A percentile compares a stretch with the other conserved stretches of the same genome.
These are phyloP conservation scores for Phytophthora syringae DNA, from an alignment of 352 stramenopile species.

Conservation along the genomic window DNA sequence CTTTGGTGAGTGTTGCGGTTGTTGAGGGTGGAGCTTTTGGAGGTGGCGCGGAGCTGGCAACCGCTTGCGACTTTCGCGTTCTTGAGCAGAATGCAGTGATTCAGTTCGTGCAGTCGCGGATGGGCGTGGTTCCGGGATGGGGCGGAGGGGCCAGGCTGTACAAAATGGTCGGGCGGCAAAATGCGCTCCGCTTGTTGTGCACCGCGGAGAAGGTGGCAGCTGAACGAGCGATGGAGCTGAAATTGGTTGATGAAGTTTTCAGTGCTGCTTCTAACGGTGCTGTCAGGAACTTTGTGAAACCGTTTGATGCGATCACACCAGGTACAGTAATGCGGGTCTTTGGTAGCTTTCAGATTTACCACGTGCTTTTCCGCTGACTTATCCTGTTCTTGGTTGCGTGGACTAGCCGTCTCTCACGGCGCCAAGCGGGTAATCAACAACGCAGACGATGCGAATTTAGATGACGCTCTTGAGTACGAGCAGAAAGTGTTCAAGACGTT, in stretches of 20 bases:
- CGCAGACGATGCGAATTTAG: constrained; percentile 71
- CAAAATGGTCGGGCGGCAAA: constrained; percentile 78
- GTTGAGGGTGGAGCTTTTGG: constrained; percentile 85
- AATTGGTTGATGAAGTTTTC: constrained; percentile 74
- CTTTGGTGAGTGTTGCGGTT: constrained; percentile 78
- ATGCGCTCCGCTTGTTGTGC: constrained; percentile 75
- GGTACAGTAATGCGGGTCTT: constrained; percentile 36
- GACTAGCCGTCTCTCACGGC: constrained; percentile 68
- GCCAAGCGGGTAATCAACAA: constrained; percentile 76
- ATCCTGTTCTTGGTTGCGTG: too few relatives aligned
- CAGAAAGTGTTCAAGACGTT: constrained; percentile 71
- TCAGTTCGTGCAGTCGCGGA: constrained; percentile 85
- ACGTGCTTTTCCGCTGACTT: not conserved
- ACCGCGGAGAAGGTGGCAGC: constrained; percentile 66
- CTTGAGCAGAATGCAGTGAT: constrained; percentile 70
- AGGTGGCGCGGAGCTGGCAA: constrained; percentile 84
- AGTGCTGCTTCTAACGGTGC: constrained; percentile 30
- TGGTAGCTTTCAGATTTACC: not conserved
- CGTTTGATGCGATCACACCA: constrained; percentile 59
- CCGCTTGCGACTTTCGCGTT: constrained; percentile 85
- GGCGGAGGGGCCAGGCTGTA: constrained; percentile 78
- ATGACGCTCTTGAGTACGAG: constrained; percentile 65
- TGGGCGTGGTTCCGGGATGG: constrained; percentile 88
- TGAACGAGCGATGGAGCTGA: constrained; percentile 54
- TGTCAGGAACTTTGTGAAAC: constrained; percentile 52